Base-by-base conservation (phyloP, 805 yeast genomes). In the Kodamaea fukazawae region DNA sequence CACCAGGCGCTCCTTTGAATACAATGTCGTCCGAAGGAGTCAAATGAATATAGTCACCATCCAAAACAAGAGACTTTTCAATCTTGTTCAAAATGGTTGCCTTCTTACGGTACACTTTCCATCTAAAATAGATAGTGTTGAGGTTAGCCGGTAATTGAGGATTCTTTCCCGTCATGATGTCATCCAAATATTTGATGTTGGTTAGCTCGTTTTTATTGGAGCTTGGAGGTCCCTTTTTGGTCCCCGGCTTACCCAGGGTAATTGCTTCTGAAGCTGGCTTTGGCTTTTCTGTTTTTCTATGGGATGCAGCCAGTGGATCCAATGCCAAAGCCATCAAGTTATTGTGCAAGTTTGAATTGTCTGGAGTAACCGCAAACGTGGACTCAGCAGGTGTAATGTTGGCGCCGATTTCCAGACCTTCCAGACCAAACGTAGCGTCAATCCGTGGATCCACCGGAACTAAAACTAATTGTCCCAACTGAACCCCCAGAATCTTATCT, bases 41-140 rank as follows among this genome's bases (percentile, higher is more conserved):
- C 35, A 91, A 76, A 53, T 90, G 91, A 10, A 91, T 78, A 53
- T 88, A 89, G 51, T 88, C 96, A n/a, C 97, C 98, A 60, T 91
- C 98, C 28, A 91, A 78, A 1, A 93, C 89, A 23, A 91, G 68
- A 1, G 89, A 78, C 51, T 93, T 78, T 51, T 89, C 95, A 45
- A 86, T 86, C 39, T 89, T 74, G 42, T 79, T 80, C 43, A 85
- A 78, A 48, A 91, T 81, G 0, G 95, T 81, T 15, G 89, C 90
- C 51, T 90, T 91, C 44, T 93, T 78, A 53, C 97, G 73, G 86
- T 88, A 86, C 0, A 91, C 95, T 12, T 78, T 81, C 76, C 89
- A 91, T 52, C 85, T 85, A 55, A 83, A 83, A 55, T 88, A 88
- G 4, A 87, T 79, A 3, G 83, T 74, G 41, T 65, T 69, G 27